Base-by-base conservation (phyloP, 2,329 filamentous ascomycete species). In the Fusarium newnesense region DNA sequence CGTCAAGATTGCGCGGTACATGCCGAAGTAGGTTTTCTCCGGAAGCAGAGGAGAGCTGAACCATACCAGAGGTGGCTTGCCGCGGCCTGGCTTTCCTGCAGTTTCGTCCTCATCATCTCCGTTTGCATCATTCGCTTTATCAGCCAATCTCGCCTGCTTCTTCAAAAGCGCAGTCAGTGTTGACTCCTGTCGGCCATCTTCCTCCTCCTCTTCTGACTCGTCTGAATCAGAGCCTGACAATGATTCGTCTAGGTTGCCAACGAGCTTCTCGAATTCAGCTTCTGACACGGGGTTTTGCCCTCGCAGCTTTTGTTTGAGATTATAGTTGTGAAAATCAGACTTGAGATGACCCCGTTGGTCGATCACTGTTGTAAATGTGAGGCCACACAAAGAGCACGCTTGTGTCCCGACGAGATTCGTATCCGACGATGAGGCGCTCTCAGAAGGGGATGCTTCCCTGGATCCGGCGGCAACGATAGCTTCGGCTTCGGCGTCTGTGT, bases 301-400 rank as follows among this genome's bases (percentile, higher is more conserved):
- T 52, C 94, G 91, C 64, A 97, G 84, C 84, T 94, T 97, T 80
- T 96, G 93, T 83, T 97, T 98, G 69, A 98, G 84, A 80, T 99
- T 99, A 84, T 98, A 99, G 73, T 92, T 89, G 81, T 99, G 96
- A 54, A 97, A 87, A 79, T 99, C 96, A 15, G 96, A 97, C 77
- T 94, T 93, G 65, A 94, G 91, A 82, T 99, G 96, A 67, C 90
- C 88, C 69, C 94, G 90, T 80, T 98, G 96, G 70, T 98, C 96
- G 69, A 91, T 87, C 12, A 97, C 87, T 15, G 87, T 92, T 37
- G 87, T 79, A 77, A 97, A 97, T 9, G 88, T 85, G 42, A 95
- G 87, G 43, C 87, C 86, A 83, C 96, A 99, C 9, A 98, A 87
- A 2, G 92, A 90, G 81, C 96, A 99, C 19, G 94, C 89, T 66